Evolutionary conservation across 2,329 filamentous ascomycete genomes (phyloP).

Genomic region (Lasiodiplodia citricola): DNA sequence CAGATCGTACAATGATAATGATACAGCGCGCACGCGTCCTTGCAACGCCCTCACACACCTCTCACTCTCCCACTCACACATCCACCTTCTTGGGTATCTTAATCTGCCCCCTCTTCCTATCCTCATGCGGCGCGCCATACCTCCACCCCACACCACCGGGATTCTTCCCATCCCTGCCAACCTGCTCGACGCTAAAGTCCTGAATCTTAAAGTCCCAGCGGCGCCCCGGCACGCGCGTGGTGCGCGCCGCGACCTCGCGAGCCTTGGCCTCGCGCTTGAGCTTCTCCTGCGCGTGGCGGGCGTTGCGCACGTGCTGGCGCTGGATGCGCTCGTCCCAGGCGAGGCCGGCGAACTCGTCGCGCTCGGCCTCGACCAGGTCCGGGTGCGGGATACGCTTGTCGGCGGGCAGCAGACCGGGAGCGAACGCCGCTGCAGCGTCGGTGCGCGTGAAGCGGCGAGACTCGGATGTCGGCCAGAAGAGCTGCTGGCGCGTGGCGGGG

Average conservation of each 20-base stretch:
- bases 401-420: slow-evolving; percentile 63
- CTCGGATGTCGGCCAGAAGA: slow-evolving; percentile 69
- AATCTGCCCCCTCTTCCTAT: slow-evolving; percentile 66
- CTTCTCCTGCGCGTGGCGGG: slow-evolving; percentile 47
- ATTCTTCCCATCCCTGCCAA: slow-evolving; percentile 60
- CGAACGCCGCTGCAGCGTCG: slow-evolving; percentile 68
- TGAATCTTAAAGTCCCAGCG: slow-evolving; percentile 67
- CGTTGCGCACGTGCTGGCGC: slow-evolving; percentile 36
- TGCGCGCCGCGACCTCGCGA: slow-evolving; percentile 45
- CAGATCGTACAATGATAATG: neutral
- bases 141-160: slow-evolving; percentile 60
- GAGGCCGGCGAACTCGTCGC: slow-evolving; percentile 40
- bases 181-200: slow-evolving; percentile 62
- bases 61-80: slow-evolving; percentile 30
- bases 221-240: slow-evolving; percentile 48
- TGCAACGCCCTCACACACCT: too few relatives aligned
- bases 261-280: slow-evolving; percentile 47
- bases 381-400: slow-evolving; percentile 69
- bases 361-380: slow-evolving; percentile 57
- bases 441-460: slow-evolving; percentile 68
- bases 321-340: slow-evolving; percentile 43
- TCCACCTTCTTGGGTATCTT: slow-evolving; percentile 68
- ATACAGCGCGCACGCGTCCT: neutral
- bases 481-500: slow-evolving; percentile 57
- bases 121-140: slow-evolving; percentile 67